phyloP scores from a whole-genome alignment of 2,329 filamentous ascomycete genomes.

The Verticillium nonalfalfae region DNA sequence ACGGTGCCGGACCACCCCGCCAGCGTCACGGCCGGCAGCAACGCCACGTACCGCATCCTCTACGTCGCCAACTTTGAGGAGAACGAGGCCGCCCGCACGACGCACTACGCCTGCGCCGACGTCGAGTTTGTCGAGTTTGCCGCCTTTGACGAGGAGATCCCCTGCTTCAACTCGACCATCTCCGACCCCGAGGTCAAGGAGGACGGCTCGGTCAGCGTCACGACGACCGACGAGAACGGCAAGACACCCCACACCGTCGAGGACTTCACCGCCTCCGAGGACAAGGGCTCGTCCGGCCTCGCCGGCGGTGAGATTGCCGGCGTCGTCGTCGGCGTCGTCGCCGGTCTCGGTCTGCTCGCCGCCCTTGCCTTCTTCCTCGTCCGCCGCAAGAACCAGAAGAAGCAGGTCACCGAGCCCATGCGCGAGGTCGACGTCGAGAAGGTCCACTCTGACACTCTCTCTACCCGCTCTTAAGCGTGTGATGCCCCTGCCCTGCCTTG shows the following conservation, averaged over 20 bases:
- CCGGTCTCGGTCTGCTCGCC: constrained; percentile 55
- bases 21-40: constrained; percentile 29
- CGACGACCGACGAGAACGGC: constrained; percentile 8
- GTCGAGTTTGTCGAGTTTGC: constrained; percentile 32
- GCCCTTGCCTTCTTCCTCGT: constrained; percentile 52
- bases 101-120: constrained; percentile 44
- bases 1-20: constrained; percentile 25
- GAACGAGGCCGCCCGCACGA: constrained; percentile 30
- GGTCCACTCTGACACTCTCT: constrained; percentile 10
- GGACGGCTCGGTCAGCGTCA: constrained; percentile 11
- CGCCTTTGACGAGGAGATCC: constrained; percentile 24
- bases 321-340: constrained; percentile 63
- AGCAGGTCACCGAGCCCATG: constrained; percentile 7
- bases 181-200: constrained; percentile 16
- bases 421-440: constrained; percentile 14
- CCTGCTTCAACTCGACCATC: constrained; percentile 38
- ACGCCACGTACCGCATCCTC: constrained; percentile 42
- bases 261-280: constrained; percentile 15
- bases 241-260: constrained; percentile 13
- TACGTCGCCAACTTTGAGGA: constrained; percentile 37
- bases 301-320: constrained; percentile 69
- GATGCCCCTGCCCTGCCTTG: too few species aligned
- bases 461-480: constrained; percentile 1
- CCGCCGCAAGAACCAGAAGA: constrained; percentile 20
- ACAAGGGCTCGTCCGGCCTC: constrained; percentile 29